A percentile compares a stretch with the other conserved stretches of the same genome.
These are phyloP conservation scores for Starmerella riodocensis DNA, from an alignment of 805 yeast species.

Conservation along the genomic window DNA sequence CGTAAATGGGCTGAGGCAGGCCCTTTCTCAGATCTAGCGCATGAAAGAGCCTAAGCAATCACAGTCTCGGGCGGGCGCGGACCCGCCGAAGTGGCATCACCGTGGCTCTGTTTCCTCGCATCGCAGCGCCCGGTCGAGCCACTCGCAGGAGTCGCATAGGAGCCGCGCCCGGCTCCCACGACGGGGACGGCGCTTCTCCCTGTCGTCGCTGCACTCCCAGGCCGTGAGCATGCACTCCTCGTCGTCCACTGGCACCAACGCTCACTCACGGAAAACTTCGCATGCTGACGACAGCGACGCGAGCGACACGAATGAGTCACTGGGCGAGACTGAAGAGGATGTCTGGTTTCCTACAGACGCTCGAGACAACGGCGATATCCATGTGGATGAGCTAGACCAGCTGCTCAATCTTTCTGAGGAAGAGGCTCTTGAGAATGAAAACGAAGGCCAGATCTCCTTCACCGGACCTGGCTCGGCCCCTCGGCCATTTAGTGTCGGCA, in stretches of 20 bases:
- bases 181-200: slow-evolving; percentile 15
- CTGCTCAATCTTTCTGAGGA: slow-evolving; percentile 19
- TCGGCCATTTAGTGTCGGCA: not conserved
- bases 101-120: slow-evolving; percentile 10
- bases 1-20: no score
- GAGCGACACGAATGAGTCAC: slow-evolving; percentile 23
- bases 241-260: slow-evolving; percentile 2
- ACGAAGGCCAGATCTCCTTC: no score
- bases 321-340: slow-evolving; percentile 88
- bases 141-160: slow-evolving; percentile 8
- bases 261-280: slow-evolving; percentile 10
- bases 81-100: slow-evolving; percentile 3
- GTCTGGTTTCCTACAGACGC: slow-evolving; percentile 82
- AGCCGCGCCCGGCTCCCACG: slow-evolving; percentile 6
- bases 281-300: slow-evolving; percentile 23
- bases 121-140: slow-evolving; percentile 6
- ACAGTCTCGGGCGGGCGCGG: not conserved
- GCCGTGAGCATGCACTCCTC: slow-evolving; percentile 9
- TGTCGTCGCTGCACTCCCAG: slow-evolving; percentile 12
- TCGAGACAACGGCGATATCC: slow-evolving; percentile 55
- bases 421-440: slow-evolving; percentile 10
- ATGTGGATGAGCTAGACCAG: slow-evolving; percentile 66
- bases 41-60: slow-evolving; percentile 5
- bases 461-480: not conserved
- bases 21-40: no score